phyloP scores from a whole-genome alignment of 2,329 filamentous ascomycete genomes.

The Fusarium cicatricum region DNA sequence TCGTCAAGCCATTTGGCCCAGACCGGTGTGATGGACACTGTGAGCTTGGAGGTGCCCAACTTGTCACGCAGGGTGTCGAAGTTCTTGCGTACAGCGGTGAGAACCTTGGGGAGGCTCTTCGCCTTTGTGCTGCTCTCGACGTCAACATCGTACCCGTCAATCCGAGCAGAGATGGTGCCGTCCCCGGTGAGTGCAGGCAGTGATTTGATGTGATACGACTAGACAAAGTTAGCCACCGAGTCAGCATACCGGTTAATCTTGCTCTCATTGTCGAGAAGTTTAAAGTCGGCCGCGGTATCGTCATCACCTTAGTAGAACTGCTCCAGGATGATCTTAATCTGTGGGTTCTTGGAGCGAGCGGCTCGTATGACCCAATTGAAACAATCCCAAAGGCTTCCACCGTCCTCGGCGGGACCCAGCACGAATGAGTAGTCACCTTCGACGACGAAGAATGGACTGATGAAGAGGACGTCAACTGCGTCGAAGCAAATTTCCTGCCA shows the following conservation, averaged over 20 bases:
- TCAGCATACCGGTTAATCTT: conserved; percentile 3
- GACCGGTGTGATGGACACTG: conserved; percentile 1
- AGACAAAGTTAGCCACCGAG: conserved; percentile 2
- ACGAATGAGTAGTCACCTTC: not conserved
- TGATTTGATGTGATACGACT: not conserved
- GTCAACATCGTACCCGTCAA: conserved; percentile 7
- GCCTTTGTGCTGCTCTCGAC: not conserved
- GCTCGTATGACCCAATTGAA: conserved; percentile 9
- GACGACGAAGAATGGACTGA: conserved; percentile 9
- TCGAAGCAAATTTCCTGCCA: conserved; percentile 7
- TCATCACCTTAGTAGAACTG: not conserved
- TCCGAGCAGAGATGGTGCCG: conserved; percentile 2
- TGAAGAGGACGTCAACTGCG: conserved; percentile 8
- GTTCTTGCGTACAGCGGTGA: not conserved
- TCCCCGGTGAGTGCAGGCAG: not conserved
- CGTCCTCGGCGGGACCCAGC: not conserved
- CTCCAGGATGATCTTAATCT: conserved; percentile 7
- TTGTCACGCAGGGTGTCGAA: not conserved
- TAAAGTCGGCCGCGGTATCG: not conserved
- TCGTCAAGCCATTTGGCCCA: not conserved
- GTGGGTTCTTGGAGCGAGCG: conserved; percentile 10
- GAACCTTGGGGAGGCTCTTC: not conserved
- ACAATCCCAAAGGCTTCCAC: not conserved
- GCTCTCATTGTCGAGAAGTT: not conserved
- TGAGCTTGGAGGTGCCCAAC: not conserved